Evolutionary conservation across 1,284 basidiomycete species (phyloP), one percentile per base, ranked within the genome.

Genomic region (Ustilago cynodontis): DNA sequence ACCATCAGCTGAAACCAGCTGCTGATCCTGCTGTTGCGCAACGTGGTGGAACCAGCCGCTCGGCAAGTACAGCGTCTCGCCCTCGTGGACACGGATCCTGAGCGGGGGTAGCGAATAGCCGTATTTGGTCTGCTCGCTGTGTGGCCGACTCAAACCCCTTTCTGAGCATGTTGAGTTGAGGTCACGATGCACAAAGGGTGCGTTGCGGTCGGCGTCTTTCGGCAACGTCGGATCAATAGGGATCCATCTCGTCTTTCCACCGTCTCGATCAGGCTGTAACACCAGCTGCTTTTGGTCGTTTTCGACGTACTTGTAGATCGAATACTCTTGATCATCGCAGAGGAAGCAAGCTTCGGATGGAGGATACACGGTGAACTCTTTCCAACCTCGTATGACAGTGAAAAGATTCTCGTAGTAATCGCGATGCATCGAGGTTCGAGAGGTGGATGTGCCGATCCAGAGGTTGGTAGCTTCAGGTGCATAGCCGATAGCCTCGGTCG

Each of bases 341-440:
- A 83, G 58, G 47, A 80, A 82, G 59, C 64, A 65, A 14, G 41
- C 70, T 59, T 82, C 82, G 7, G 52, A 54, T 1, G 82, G 82
- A 11, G 82, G 79, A 37, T 57, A 78, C 2, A 83, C 59, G n/a
- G 79, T 82, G 54, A 83, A 83, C n/a, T 68, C 71, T 64, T 84
- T 82, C 31, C 49, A 67, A 20, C 81, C 81, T 29, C 78, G 71
- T 0, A 84, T 56, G 20, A 80, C 80, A 1, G 69, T 70, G 65
- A 84, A 84, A 26, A 84, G 76, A 47, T 84, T 84, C 67, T 84
- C 82, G 67, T 82, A 84, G 55, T 80, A 77, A 55, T 84, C 82
- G 13, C 75, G 67, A 51, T 76, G 65, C 69, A 72, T 71, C 50
- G 72, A 77, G 39, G 71, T 80, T 20, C 58, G 55, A 24, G 74